Conservation (phyloP, 768 basidiomycete species). For the Boletus rubescentipes region DNA sequence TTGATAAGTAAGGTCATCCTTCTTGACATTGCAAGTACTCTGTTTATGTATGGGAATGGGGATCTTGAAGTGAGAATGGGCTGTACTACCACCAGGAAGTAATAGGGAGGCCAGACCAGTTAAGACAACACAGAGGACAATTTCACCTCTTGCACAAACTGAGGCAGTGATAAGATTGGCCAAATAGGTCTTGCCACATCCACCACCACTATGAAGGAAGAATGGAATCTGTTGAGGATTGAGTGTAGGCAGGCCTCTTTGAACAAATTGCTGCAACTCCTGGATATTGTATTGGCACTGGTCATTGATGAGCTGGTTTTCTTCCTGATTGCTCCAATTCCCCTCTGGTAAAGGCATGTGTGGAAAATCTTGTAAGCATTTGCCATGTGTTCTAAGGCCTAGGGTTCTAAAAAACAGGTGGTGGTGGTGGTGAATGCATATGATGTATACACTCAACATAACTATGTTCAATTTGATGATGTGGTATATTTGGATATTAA, state of each 20-base stretch:
- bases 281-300: constrained; percentile 1
- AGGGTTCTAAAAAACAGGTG: no score
- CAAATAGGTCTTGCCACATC: constrained; percentile 1
- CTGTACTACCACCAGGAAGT: background rate
- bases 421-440: no score
- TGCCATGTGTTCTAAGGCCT: background rate
- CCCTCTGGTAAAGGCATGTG: background rate
- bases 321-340: constrained; percentile 10
- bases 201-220: constrained; percentile 38
- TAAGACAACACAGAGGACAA: no score
- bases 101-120: background rate
- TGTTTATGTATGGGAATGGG: no score
- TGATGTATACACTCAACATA: background rate
- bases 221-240: constrained; percentile 18
- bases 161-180: no score
- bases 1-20: no score
- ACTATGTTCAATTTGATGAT: constrained; percentile 1
- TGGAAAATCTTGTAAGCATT: background rate
- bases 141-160: no score
- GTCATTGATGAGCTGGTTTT: constrained; percentile 19
- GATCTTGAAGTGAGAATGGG: no score
- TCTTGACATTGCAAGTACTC: no score
- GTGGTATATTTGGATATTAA: constrained; percentile 3
- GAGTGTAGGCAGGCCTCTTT: background rate
- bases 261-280: background rate